Base-by-base conservation (phyloP, 2,329 filamentous ascomycete genomes). In the Penicillium sp. region DNA sequence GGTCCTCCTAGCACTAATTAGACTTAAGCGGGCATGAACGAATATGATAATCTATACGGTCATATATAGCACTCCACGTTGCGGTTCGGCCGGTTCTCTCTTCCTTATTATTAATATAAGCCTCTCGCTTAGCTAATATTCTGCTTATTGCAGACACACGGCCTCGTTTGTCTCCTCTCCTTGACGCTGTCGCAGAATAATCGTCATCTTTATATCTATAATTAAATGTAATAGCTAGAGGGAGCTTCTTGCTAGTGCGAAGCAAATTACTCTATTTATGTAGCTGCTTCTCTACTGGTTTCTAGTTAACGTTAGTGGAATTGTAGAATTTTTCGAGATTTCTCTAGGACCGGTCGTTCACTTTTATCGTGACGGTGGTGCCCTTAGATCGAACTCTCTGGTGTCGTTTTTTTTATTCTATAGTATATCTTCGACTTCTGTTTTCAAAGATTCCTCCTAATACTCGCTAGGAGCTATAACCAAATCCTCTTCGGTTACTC, bases 391-490 rank as follows among this genome's bases (percentile, higher is more conserved):
- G 43, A 59, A 63, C 58, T 41, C 60, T 51, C 56, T 63, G 35
- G 42, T 57, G 10, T 49, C 31, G 38, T 63, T 63, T 39, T 55
- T 60, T 28, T 64, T 65, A 35, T 31, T 59, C 55, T 61, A 53
- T 39, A 64, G 35, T 55, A 65, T 62, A 7, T 63, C 38, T 39
- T 66, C 55, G 59, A 66, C 50, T 5, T 48, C 51, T 38, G 35
- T 41, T 58, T 63, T 62, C 42, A 68, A 34, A 39, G 12, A 35
- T 54, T 58, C 28, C 11, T 63, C 34, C 63, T 61, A 71, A 35
- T 67, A 71, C 15, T 59, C 51, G 53, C 59, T 63, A 58, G 66
- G 64, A 55, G 64, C 63, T 57, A 70, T 48, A 55, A 69, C 28
- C 28, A 31, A 42, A 42, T 70, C 64, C 55, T 67, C 48, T 54